These are phyloP conservation scores for Cladophialophora carrionii DNA, from an alignment of 2,329 filamentous ascomycete species.

Conservation along the genomic window DNA sequence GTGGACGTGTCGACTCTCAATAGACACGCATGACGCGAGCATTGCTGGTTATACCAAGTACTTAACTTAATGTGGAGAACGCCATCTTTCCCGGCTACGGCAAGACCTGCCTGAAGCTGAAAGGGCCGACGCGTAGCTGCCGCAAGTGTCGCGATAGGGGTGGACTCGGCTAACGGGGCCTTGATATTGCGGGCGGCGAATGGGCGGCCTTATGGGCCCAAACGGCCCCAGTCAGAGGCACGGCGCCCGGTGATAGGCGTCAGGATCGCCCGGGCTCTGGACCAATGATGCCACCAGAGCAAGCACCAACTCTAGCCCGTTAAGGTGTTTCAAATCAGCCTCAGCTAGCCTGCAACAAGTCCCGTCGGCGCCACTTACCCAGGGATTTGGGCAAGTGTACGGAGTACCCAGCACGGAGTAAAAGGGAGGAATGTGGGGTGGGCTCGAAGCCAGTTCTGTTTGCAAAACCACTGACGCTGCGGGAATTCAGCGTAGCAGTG, in stretches of 20 bases:
- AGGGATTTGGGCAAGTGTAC: conserved; percentile 11
- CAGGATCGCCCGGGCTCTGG: neutral
- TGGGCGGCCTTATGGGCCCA: conserved; percentile 10
- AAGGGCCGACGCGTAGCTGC: conserved; percentile 24
- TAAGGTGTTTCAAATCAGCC: conserved; percentile 18
- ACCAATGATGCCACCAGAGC: conserved; percentile 5
- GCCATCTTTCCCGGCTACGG: neutral
- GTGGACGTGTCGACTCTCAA: conserved; percentile 60
- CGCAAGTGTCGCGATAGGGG: conserved; percentile 8
- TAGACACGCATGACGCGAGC: conserved; percentile 64
- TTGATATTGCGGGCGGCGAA: conserved; percentile 7
- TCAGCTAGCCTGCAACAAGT: conserved; percentile 11
- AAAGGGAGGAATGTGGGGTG: conserved; percentile 6
- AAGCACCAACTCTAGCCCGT: conserved; percentile 9
- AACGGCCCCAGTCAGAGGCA: neutral
- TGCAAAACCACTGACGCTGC: neutral
- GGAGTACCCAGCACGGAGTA: too few relatives aligned
- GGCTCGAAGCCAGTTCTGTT: neutral
- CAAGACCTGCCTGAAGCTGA: conserved; percentile 3
- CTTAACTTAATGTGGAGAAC: neutral
- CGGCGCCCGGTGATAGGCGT: conserved; percentile 9
- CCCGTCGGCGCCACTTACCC: conserved; percentile 2
- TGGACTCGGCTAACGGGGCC: neutral
- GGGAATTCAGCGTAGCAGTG: neutral
- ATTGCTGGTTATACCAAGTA: conserved; percentile 57